phyloP scores from a whole-genome alignment of 1,139 yeast species.

The Blastobotrys illinoisensis region DNA sequence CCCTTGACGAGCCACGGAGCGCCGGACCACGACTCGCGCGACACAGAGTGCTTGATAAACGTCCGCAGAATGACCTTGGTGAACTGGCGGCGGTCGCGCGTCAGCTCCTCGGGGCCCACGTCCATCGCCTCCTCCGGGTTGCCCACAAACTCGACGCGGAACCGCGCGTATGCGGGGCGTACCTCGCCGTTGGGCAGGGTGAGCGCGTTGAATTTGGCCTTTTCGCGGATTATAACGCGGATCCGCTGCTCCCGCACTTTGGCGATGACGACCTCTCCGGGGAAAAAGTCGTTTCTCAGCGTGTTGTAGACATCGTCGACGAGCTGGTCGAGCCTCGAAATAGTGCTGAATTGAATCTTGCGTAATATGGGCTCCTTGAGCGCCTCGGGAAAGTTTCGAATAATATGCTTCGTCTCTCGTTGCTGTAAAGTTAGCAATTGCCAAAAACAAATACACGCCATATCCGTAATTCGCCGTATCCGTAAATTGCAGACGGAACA shows the following conservation, averaged over 20 bases:
- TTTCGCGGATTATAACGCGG: slow-evolving; percentile 56
- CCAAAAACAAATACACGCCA: no score
- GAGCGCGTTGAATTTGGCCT: slow-evolving; percentile 36
- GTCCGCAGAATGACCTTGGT: slow-evolving; percentile 88
- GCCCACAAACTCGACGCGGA: slow-evolving; percentile 56
- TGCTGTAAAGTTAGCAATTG: neutral
- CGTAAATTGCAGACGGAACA: no score
- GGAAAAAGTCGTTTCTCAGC: slow-evolving; percentile 80
- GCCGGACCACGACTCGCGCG: slow-evolving; percentile 78
- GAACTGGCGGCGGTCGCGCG: slow-evolving; percentile 79
- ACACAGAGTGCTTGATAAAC: slow-evolving; percentile 76
- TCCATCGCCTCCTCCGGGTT: slow-evolving; percentile 51
- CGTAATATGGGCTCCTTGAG: slow-evolving; percentile 86
- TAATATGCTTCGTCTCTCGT: slow-evolving; percentile 46
- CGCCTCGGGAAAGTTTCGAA: slow-evolving; percentile 81
- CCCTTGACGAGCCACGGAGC: slow-evolving; percentile 97
- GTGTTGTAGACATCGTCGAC: slow-evolving; percentile 71
- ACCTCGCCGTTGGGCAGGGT: slow-evolving; percentile 41
- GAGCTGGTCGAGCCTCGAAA: slow-evolving; percentile 77
- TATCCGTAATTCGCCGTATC: no score
- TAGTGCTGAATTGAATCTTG: slow-evolving; percentile 73
- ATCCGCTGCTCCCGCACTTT: slow-evolving; percentile 39
- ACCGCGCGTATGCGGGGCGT: slow-evolving; percentile 62
- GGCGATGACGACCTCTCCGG: slow-evolving; percentile 79
- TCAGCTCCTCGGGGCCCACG: slow-evolving; percentile 66